A percentile compares a stretch with the other conserved stretches of the same genome.
These are phyloP conservation scores for Bremia lactucae DNA, from an alignment of 352 stramenopile species.

Conservation along the genomic window DNA sequence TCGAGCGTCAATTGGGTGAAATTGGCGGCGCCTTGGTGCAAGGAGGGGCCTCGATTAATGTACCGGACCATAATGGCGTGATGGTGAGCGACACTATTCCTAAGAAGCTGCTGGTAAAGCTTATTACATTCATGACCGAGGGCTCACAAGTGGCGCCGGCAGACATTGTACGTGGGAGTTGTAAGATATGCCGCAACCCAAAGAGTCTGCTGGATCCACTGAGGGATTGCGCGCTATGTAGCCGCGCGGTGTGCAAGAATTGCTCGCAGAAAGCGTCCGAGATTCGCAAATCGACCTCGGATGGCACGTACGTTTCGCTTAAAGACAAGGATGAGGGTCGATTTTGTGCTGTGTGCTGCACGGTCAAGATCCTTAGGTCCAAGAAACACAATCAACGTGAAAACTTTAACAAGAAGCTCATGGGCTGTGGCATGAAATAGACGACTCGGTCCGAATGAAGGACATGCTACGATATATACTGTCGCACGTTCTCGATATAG, in stretches of 20 bases:
- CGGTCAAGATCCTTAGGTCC: slow-evolving; percentile 59
- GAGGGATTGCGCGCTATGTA: slow-evolving; percentile 66
- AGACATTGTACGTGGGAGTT: slow-evolving; percentile 43
- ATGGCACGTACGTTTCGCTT: slow-evolving; percentile 19
- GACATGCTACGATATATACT: no score
- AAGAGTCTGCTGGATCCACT: slow-evolving; percentile 66
- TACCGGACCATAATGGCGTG: slow-evolving; percentile 64
- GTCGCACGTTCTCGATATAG: no score
- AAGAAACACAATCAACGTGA: slow-evolving; percentile 65
- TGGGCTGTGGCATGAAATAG: slow-evolving; percentile 61
- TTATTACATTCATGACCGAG: slow-evolving; percentile 74
- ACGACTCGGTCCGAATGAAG: no score
- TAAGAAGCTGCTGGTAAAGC: slow-evolving; percentile 63
- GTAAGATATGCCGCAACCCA: slow-evolving; percentile 78
- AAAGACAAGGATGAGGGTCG: slow-evolving; percentile 60
- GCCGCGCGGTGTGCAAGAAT: slow-evolving; percentile 70
- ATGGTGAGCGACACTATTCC: slow-evolving; percentile 70
- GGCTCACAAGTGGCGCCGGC: slow-evolving; percentile 51
- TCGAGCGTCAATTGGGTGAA: slow-evolving; percentile 53
- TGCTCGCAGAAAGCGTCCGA: slow-evolving; percentile 71
- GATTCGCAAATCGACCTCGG: slow-evolving; percentile 37
- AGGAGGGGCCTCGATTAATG: slow-evolving; percentile 73
- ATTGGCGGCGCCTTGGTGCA: slow-evolving; percentile 59
- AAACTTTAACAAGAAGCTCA: slow-evolving; percentile 73
- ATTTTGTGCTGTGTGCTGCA: slow-evolving; percentile 70